Conservation (phyloP, 345 rosid genomes). For the Euclidium syriacum region DNA sequence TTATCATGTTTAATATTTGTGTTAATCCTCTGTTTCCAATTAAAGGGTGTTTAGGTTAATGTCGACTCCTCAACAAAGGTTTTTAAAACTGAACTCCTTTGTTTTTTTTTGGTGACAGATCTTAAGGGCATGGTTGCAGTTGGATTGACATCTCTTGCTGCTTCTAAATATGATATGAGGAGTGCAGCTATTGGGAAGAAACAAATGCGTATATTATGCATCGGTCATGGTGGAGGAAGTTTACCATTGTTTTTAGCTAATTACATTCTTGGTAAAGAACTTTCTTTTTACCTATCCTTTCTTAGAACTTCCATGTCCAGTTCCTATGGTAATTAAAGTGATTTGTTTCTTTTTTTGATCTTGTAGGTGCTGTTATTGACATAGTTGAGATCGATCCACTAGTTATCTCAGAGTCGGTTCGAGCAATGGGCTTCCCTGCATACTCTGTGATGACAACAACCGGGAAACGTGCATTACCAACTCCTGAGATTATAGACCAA, state of each 20-base stretch:
- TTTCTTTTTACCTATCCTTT: not conserved
- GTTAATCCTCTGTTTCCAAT: not conserved
- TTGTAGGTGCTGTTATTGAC: slow-evolving; percentile 66
- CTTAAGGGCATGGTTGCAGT: slow-evolving; percentile 79
- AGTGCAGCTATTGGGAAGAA: slow-evolving; percentile 52
- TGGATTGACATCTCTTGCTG: slow-evolving; percentile 65
- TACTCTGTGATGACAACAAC: slow-evolving; percentile 48
- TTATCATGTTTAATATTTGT: not conserved
- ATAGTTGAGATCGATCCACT: slow-evolving; percentile 80
- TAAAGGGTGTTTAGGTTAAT: not conserved
- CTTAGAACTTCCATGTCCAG: not conserved
- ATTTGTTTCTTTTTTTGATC: not conserved
- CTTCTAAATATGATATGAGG: slow-evolving; percentile 48
- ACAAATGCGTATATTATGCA: slow-evolving; percentile 63
- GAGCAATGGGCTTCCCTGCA: slow-evolving; percentile 86
- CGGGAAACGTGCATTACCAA: slow-evolving; percentile 39
- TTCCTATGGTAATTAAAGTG: not conserved
- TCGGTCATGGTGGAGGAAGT: slow-evolving; percentile 97
- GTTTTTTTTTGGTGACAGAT: slow-evolving; percentile 42
- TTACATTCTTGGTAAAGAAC: slow-evolving; percentile 60
- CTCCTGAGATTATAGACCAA: slow-evolving; percentile 44
- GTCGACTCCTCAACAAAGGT: not conserved
- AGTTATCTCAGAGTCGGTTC: slow-evolving; percentile 70
- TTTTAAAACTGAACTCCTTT: not conserved
- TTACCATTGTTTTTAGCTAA: slow-evolving; percentile 79